These are phyloP conservation scores for Ambrosiella cleistominuta DNA, from an alignment of 2,329 filamentous ascomycete species.

Conservation along the genomic window DNA sequence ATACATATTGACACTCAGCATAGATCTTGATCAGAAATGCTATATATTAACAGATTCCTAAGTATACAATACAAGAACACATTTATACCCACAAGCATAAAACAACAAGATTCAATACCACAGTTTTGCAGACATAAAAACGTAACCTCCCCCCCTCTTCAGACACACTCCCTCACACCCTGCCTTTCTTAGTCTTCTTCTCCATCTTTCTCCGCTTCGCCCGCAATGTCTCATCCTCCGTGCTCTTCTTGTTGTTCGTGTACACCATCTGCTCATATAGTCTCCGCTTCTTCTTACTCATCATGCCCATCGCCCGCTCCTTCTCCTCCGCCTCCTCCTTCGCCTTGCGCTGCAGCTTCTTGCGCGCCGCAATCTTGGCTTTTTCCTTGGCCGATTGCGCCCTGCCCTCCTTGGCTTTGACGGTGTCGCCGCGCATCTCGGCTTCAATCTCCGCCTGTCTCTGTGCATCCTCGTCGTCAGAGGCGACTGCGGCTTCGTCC, in stretches of 20 bases:
- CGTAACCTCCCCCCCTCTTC: constrained; percentile 5
- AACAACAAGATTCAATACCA: constrained; percentile 4
- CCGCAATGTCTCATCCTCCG: constrained; percentile 71
- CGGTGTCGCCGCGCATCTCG: constrained; percentile 56
- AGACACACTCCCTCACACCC: background rate
- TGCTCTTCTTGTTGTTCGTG: constrained; percentile 83
- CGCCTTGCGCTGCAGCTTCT: constrained; percentile 52
- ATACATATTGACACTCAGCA: background rate
- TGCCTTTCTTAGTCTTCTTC: constrained; percentile 24
- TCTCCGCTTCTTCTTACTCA: constrained; percentile 95
- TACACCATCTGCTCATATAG: constrained; percentile 95
- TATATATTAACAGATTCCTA: constrained; percentile 10
- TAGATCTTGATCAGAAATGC: constrained; percentile 6
- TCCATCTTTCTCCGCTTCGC: constrained; percentile 85
- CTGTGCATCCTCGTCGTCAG: constrained; percentile 24
- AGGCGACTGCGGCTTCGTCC: constrained; percentile 22
- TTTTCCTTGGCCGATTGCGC: constrained; percentile 32
- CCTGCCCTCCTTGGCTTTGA: constrained; percentile 28
- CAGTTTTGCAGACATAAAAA: constrained; percentile 1
- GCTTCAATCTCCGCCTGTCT: constrained; percentile 87
- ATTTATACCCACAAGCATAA: constrained; percentile 10
- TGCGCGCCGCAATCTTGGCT: constrained; percentile 51
- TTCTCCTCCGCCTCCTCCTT: constrained; percentile 70
- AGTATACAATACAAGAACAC: constrained; percentile 13
- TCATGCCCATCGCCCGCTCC: constrained; percentile 92